These are phyloP conservation scores for Crithidia fasciculata DNA, from an alignment of 208 protist genomes.

Conservation along the genomic window DNA sequence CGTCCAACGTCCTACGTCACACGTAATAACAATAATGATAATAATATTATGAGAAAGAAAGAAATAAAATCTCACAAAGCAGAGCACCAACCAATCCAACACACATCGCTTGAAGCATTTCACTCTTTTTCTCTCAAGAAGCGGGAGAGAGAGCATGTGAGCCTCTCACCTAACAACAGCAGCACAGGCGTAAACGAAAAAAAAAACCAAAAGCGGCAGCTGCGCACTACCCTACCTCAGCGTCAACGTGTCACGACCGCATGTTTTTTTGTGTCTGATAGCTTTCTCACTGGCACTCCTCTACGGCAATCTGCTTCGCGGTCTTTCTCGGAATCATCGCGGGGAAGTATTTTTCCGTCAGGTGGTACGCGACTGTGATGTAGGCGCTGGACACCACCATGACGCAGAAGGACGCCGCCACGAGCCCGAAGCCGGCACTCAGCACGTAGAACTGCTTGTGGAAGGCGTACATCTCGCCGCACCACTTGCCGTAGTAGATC, in stretches of 20 bases:
- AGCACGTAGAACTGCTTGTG: slow-evolving; percentile 60
- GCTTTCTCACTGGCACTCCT: slow-evolving; percentile 29
- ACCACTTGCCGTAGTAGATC: slow-evolving; percentile 78
- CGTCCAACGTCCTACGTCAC: too few relatives aligned
- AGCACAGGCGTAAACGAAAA: background rate
- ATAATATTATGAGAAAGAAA: too few relatives aligned
- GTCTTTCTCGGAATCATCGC: slow-evolving; percentile 48
- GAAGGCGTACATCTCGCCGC: slow-evolving; percentile 53
- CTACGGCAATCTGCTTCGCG: slow-evolving; percentile 51
- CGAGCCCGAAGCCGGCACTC: slow-evolving; percentile 61
- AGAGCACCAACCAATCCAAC: too few relatives aligned
- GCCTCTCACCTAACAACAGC: background rate
- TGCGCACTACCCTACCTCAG: background rate
- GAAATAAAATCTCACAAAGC: too few relatives aligned
- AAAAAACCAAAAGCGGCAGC: background rate
- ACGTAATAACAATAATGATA: too few relatives aligned
- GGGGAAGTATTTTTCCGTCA: slow-evolving; percentile 54
- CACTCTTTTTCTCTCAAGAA: too few relatives aligned
- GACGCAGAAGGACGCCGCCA: slow-evolving; percentile 46
- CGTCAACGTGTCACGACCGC: background rate
- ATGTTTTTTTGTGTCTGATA: background rate
- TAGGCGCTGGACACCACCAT: slow-evolving; percentile 45
- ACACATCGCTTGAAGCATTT: too few relatives aligned
- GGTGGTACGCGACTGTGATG: slow-evolving; percentile 46
- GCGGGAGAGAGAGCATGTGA: too few relatives aligned